Evolutionary conservation across 2,329 filamentous ascomycete genomes (phyloP).

Genomic region (Aureobasidium vineae): DNA sequence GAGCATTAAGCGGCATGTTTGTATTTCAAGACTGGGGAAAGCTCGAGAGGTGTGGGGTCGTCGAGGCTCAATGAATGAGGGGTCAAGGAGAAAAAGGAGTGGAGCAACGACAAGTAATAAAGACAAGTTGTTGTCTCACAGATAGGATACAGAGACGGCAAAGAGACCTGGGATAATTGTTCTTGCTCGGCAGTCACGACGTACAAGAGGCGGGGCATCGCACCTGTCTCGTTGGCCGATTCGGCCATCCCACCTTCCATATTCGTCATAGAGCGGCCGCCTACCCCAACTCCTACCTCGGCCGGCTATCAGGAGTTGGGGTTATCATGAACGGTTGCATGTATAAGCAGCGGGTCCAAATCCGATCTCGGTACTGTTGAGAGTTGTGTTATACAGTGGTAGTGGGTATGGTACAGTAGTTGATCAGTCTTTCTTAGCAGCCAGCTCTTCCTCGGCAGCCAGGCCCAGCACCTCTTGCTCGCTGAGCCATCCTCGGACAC

Average conservation of each 20-base stretch:
- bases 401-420: neutral
- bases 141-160: conserved; percentile 3
- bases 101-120: neutral
- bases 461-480: conserved; percentile 71
- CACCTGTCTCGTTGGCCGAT: conserved; percentile 10
- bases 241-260: conserved; percentile 25
- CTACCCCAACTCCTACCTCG: conserved; percentile 17
- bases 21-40: conserved; percentile 12
- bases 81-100: neutral
- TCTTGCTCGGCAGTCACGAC: conserved; percentile 2
- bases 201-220: conserved; percentile 18
- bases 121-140: neutral
- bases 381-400: conserved; percentile 10
- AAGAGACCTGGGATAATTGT: neutral
- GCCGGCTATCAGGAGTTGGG: conserved; percentile 14
- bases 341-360: neutral
- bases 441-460: conserved; percentile 45
- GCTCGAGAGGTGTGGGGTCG: neutral
- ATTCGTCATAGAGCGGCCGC: neutral
- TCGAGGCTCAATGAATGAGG: neutral
- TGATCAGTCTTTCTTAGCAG: conserved; percentile 23
- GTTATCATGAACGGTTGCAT: neutral
- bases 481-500: conserved; percentile 72
- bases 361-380: neutral
- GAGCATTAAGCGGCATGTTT: conserved; percentile 50